Base-by-base conservation (phyloP, 177 flowering plant genomes). In the Vitis hybrid region DNA sequence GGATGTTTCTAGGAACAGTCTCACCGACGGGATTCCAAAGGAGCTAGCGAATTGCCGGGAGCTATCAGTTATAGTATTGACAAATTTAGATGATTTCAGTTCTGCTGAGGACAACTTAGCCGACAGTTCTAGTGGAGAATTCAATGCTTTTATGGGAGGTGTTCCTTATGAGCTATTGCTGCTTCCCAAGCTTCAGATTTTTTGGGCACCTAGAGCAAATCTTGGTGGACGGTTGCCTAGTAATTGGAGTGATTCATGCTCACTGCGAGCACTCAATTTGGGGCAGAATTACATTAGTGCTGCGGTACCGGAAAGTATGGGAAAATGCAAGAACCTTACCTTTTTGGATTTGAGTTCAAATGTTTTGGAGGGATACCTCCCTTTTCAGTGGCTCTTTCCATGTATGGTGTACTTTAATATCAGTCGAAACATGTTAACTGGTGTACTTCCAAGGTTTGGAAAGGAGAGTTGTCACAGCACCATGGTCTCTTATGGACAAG, bases 201-300 rank as follows among this genome's bases (percentile, higher is more conserved):
- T 90, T 14, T 90, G 95, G 95, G 92, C 92, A n/a, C 91, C 92
- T 1, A 75, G 91, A 56, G 92, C 85, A 5, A 88, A 87, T 78
- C 76, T 90, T 62, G 74, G 75, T 0, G 95, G 95, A 10, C 64
- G 78, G 49, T 81, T 90, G 82, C 86, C 88, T 1, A 48, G 46
- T 21, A 64, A 71, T 64, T 86, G 89, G 90, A 72, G n/a, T 2
- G 67, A 63, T 40, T 77, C 69, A 6, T 87, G 90, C 74, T 72
- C 82, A 2, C 71, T 90, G 6, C 76, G 79, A 64, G 77, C 82
- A 1, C 78, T 90, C 58, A 87, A 88, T 76, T 64, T 90, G 66
- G 91, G 82, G 11, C 88, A 81, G 81, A 90, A 90, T 71, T 80
- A 81, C 68, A 13, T 90, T 0, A 50, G 62, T 62, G 95, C 90